phyloP scores from a whole-genome alignment of 2,329 filamentous ascomycete species.

The Thelonectria discophora region DNA sequence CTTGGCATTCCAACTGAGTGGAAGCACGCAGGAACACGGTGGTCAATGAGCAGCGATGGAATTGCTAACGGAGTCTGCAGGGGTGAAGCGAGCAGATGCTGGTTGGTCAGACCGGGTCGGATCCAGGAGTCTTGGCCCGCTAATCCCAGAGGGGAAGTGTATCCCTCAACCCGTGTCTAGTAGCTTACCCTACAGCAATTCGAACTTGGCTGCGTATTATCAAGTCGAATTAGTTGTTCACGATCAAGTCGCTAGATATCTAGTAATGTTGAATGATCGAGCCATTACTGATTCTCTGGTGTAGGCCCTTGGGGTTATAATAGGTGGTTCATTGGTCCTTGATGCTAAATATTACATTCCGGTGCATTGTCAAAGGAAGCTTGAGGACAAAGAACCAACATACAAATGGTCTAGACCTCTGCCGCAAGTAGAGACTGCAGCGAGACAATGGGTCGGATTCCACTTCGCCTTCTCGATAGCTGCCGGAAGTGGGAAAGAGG shows the following conservation, averaged over 20 bases:
- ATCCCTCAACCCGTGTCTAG: neutral
- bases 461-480: slow-evolving; percentile 1
- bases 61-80: neutral
- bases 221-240: neutral
- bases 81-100: neutral
- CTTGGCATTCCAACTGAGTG: slow-evolving; percentile 11
- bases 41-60: slow-evolving; percentile 7
- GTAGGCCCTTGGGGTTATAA: too few species aligned
- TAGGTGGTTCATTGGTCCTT: too few species aligned
- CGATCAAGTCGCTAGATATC: neutral
- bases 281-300: too few species aligned
- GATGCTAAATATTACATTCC: too few species aligned
- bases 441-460: neutral
- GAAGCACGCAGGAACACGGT: neutral
- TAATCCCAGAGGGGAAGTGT: slow-evolving; percentile 6
- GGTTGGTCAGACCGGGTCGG: slow-evolving; percentile 7
- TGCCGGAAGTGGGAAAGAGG: neutral
- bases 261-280: neutral
- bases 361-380: too few species aligned
- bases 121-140: neutral
- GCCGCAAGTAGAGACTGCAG: neutral
- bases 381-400: too few species aligned
- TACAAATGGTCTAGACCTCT: neutral
- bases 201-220: neutral
- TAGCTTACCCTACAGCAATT: slow-evolving; percentile 3